Base-by-base conservation (phyloP, 1,139 yeast species). In the Pichia kudriavzevii region DNA sequence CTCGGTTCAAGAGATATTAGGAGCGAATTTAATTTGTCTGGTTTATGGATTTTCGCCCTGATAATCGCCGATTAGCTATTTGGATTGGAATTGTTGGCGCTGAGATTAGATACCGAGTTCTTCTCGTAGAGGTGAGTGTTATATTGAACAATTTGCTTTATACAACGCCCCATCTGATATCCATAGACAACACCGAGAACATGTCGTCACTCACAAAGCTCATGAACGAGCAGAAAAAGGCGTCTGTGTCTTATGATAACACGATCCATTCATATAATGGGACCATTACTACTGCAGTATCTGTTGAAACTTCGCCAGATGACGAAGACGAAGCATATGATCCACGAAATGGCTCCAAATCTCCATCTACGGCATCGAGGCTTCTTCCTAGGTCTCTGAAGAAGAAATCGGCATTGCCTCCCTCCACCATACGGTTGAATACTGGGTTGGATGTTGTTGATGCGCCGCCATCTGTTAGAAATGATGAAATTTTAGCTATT, bases 171-270 rank as follows among this genome's bases (percentile, higher is more conserved):
- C 25, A 12, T 13, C 13, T 10, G 14, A 30, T 19, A 28, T 20
- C 29, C 22, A 14, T 19, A 26, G 16, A 28, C n/a, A 23, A 19
- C 25, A 26, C 36, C 25, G 27, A 16, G 15, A 34, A 26, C 13
- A 41, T 53, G 15, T 56, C 61, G 4, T 53, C 59, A 12, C 44
- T 56, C 34, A 55, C 61, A 7, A 50, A 50, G 36, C 45, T 56
- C 33, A 53, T 56, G 37, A 48, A 53, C 26, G 56, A 50, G 34
- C 56, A 56, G 29, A 45, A 43, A 27, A 34, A 32, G 13, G 29
- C 41, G 11, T 29, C 45, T 4, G 40, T 21, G 4, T 28, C 34
- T n/a, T n/a, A n/a, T 28, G 40, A 2, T 30, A 29, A 12, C 32
- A 39, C 10, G n/a, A 20, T 35, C 22, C 21, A 25, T 20, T 45